A percentile compares a stretch with the other conserved stretches of the same genome.
These are phyloP conservation scores for Mycena albidolilacea DNA, from an alignment of 768 basidiomycete species.

Conservation along the genomic window DNA sequence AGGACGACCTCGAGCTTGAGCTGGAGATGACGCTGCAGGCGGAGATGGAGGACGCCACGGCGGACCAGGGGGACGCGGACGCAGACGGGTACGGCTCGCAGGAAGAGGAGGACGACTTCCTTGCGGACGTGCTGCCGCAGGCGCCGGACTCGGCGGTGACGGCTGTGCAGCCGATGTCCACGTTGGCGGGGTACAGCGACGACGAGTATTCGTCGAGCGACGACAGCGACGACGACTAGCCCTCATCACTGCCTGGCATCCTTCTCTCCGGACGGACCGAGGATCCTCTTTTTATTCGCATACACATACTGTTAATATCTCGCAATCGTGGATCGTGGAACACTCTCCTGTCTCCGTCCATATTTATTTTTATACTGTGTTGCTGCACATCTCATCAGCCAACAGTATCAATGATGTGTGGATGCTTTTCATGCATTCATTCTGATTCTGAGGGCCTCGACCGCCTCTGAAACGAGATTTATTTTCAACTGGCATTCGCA, in stretches of 20 bases:
- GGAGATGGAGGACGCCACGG: conserved; percentile 51
- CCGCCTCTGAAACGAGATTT: no score
- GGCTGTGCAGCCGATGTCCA: conserved; percentile 61
- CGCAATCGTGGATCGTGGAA: conserved; percentile 1
- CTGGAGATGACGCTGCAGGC: conserved; percentile 48
- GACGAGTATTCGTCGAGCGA: conserved; percentile 67
- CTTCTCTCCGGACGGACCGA: background rate
- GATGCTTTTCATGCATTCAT: no score
- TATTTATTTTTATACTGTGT: conserved; percentile 18
- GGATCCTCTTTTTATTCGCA: background rate
- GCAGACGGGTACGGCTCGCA: conserved; percentile 39
- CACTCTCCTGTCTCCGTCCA: background rate
- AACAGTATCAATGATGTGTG: no score
- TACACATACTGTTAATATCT: conserved; percentile 21
- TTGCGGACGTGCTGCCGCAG: conserved; percentile 57
- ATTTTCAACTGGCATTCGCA: no score
- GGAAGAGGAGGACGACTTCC: conserved; percentile 62
- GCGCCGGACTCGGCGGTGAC: conserved; percentile 47
- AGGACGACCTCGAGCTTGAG: conserved; percentile 45
- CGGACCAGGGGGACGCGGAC: conserved; percentile 42
- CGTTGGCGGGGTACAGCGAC: conserved; percentile 60
- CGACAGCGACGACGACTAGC: conserved; percentile 68
- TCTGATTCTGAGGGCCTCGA: no score
- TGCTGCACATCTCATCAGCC: background rate
- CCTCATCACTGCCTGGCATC: background rate